Evolutionary conservation across 148 eudicot genomes (phyloP), one percentile per base, ranked within the genome.

Genomic region (Silene conica): DNA sequence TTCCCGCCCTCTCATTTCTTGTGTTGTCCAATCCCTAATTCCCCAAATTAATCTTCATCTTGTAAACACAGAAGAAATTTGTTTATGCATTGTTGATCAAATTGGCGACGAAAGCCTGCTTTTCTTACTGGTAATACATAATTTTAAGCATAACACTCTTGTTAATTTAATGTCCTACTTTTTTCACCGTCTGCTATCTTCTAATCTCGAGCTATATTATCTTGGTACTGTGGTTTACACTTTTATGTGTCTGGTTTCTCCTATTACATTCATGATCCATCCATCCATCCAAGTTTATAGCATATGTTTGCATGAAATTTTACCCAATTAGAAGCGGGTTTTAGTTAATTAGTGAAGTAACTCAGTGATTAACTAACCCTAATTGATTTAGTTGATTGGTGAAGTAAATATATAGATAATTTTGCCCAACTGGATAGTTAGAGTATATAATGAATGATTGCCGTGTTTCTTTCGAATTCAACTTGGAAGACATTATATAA

Each of bases 31-130:
- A 66, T 38, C 52, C 69, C 69, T 66, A 66, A 66, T 66, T 66
- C 15, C 69, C 69, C 69, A n/a, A 66, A 38, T 66, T 50, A 66
- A 66, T 64, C 18, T 31, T 28, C 38, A 64, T 28, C 45, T 64
- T 2, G 19, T 31, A 0, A 28, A 64, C 68, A 2, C 65, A 20
- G 28, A 12, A 22, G 2, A 18, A 2, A 23, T 23, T 2, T 23
- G 5, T 38, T 38, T 11, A 8, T 16, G 52, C 8, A 1, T 38
- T 19, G 52, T 34, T 20, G 13, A 66, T 41, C 23, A 9, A 41
- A 5, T 41, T 34, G 13, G 12, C 52, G 1, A 2, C 4, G 22
- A 38, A 8, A 34, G 20, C 68, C 16, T 31, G 21, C 20, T 28
- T 13, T 28, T 64, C n/a, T 34, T 26, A 15, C 8, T 64, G 67